Base-by-base conservation (phyloP, 139 green algal genomes). In the Micractinium sp. region DNA sequence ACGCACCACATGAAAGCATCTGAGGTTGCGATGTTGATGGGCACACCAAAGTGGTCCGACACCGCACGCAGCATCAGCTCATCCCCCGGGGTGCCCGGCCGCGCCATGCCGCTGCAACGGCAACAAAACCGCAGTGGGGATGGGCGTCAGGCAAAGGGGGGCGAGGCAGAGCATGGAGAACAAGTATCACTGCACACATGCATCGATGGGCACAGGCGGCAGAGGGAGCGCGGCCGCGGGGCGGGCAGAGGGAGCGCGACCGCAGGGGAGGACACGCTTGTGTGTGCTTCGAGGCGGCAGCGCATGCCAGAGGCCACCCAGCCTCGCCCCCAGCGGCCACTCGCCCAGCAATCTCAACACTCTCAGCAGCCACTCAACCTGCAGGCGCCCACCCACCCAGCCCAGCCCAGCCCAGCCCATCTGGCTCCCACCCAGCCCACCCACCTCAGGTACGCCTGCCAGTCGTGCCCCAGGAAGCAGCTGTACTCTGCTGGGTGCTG, bases 61-160 rank as follows among this genome's bases (percentile, higher is more conserved):
- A 94, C 83, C 0, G 92, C 92, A 12, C 92, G 89, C 82, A 94
- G 89, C 79, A 81, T 82, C 33, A 94, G 82, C 87, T 94, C 92
- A 73, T 94, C 92, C 4, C 92, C 92, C 38, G 87, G 82, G 9
- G 81, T 89, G 18, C 87, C 87, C 5, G 63, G 47, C 78, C 88
- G 87, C 13, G 87, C 77, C 90, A 94, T 93, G 56, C 53, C 77
- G 41, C 85, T 88, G 85, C 69, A 41, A 22, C 18, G 0, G 41
- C 1, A 73, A 66, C 3, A 36, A 5, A 41, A n/a, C n/a, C n/a
- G 25, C 27, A 23, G 47, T 18, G 79, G 12, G 3, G 79, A 7
- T 0, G 39, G 60, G 33, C 1, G 0, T 33, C 56, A n/a, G 39
- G 60, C 14, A 31, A 0, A 60, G 0, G 38, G 7, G 56, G 47